These are phyloP conservation scores for Saccharomycopsis capsularis DNA, from an alignment of 805 yeast genomes.

Conservation along the genomic window DNA sequence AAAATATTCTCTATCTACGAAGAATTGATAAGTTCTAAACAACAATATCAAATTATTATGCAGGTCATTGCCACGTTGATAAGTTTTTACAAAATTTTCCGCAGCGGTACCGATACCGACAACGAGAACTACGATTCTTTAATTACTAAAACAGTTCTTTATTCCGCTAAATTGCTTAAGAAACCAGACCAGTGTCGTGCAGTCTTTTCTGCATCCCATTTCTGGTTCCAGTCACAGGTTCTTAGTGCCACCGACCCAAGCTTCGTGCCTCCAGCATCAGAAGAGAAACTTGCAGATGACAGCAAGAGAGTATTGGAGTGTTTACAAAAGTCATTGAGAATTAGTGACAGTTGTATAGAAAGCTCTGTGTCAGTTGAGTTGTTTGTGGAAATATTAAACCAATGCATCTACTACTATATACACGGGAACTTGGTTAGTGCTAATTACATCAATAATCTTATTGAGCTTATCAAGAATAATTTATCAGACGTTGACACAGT, in stretches of 20 bases:
- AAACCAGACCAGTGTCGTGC: constrained; percentile 95
- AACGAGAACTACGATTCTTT: constrained; percentile 72
- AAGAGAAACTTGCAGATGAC: constrained; percentile 29
- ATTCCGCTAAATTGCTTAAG: constrained; percentile 80
- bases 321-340: constrained; percentile 77
- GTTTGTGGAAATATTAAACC: constrained; percentile 83
- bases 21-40: constrained; percentile 44
- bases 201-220: constrained; percentile 78
- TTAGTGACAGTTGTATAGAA: constrained; percentile 94
- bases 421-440: constrained; percentile 72
- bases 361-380: constrained; percentile 63
- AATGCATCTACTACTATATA: constrained; percentile 77
- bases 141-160: constrained; percentile 77
- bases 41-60: constrained; percentile 36
- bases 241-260: constrained; percentile 31
- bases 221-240: constrained; percentile 45
- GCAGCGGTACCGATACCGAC: constrained; percentile 23
- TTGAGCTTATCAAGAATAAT: constrained; percentile 71
- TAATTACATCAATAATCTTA: constrained; percentile 75
- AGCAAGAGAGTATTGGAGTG: constrained; percentile 82
- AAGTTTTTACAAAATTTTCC: constrained; percentile 17
- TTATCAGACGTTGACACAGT: constrained; percentile 34
- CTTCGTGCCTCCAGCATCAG: constrained; percentile 51
- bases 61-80: constrained; percentile 18
- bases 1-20: constrained; percentile 85